A percentile compares a stretch with the other conserved stretches of the same genome.
Evolutionary conservation across 1,284 basidiomycete species (phyloP).

Genomic region (Microbotryum intermedium): DNA sequence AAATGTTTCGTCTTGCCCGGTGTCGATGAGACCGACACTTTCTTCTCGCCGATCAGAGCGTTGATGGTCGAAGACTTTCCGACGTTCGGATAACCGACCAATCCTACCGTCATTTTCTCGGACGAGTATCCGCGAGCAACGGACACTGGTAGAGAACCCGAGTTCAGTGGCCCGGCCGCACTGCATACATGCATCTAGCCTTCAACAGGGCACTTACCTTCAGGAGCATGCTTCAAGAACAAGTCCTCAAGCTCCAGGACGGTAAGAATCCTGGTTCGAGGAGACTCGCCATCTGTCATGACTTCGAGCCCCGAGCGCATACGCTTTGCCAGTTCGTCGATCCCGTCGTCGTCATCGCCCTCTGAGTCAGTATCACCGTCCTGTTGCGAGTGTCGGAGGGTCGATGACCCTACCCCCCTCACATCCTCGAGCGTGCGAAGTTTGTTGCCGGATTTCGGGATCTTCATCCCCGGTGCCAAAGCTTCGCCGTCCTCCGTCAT

Average conservation of each 20-base stretch:
- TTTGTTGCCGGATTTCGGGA: slow-evolving; percentile 32
- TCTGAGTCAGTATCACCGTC: slow-evolving; percentile 17
- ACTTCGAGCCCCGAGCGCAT: slow-evolving; percentile 25
- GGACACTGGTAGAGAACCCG: slow-evolving; percentile 49
- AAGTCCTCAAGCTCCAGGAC: slow-evolving; percentile 85
- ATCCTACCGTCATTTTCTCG: slow-evolving; percentile 59
- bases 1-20: slow-evolving; percentile 99
- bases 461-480: slow-evolving; percentile 22
- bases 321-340: slow-evolving; percentile 34
- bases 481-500: slow-evolving; percentile 40
- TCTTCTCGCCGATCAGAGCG: slow-evolving; percentile 60
- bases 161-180: not conserved
- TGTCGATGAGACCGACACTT: slow-evolving; percentile 93
- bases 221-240: slow-evolving; percentile 68
- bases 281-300: slow-evolving; percentile 45
- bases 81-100: slow-evolving; percentile 56
- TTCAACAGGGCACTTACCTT: slow-evolving; percentile 33
- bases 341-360: slow-evolving; percentile 38
- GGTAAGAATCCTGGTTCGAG: slow-evolving; percentile 68
- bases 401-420: no score
- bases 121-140: slow-evolving; percentile 52
- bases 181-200: not conserved
- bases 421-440: not conserved
- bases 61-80: slow-evolving; percentile 55
- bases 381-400: slow-evolving; percentile 11